A percentile compares a stretch with the other conserved stretches of the same genome.
phyloP scores from a whole-genome alignment of 2,329 filamentous ascomycete genomes.

The Microsporum audouinii region DNA sequence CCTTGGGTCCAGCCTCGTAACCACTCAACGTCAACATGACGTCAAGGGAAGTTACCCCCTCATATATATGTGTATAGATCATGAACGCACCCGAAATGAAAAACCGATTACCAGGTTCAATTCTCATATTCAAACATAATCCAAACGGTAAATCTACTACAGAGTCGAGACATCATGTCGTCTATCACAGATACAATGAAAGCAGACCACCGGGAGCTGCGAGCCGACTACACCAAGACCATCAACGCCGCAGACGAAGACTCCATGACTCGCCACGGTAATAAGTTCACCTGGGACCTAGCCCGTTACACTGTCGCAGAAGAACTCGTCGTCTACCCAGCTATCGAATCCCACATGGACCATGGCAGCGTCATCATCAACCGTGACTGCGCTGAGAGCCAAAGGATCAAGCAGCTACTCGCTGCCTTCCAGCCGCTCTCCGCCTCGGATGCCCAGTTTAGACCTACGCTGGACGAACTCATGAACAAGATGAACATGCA shows the following conservation, averaged over 20 bases:
- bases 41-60: neutral
- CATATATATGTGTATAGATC: neutral
- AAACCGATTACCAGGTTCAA: neutral
- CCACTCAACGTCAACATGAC: neutral
- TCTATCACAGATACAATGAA: conserved; percentile 31
- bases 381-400: conserved; percentile 16
- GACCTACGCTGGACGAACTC: conserved; percentile 31
- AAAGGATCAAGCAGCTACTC: conserved; percentile 39
- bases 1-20: neutral
- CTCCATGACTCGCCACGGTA: conserved; percentile 36
- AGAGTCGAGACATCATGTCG: conserved; percentile 7
- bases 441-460: conserved; percentile 29
- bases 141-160: neutral
- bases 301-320: conserved; percentile 43
- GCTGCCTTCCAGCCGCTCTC: conserved; percentile 39
- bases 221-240: conserved; percentile 36
- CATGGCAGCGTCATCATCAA: conserved; percentile 37
- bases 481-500: conserved; percentile 36
- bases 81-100: neutral
- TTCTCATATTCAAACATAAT: neutral
- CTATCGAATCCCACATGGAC: conserved; percentile 40
- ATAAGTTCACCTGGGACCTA: conserved; percentile 44
- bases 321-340: conserved; percentile 45
- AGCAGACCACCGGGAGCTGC: conserved; percentile 33
- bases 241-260: conserved; percentile 33